Base-by-base conservation (phyloP, 2,329 filamentous ascomycete genomes). In the Fusarium sp. region DNA sequence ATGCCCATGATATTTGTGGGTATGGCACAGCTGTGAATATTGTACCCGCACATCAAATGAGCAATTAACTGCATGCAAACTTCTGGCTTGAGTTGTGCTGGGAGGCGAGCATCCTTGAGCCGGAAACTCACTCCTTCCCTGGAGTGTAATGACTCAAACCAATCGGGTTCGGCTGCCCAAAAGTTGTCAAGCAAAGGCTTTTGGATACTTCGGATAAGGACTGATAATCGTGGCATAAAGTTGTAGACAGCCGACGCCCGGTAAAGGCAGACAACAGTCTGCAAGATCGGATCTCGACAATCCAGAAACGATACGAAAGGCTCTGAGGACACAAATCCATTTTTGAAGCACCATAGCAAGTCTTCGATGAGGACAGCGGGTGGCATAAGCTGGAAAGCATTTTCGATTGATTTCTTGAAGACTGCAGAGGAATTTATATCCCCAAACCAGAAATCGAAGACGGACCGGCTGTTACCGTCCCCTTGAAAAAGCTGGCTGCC, bases 81-180 rank as follows among this genome's bases (percentile, higher is more conserved):
- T 5, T 5, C 1, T 3, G 37, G 18, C 8, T 1, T n/a, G 37
- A 40, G 37, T 11, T 10, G 18, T 40, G 18, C 2, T 40, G 2
- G 1, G 37, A 40, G 18, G 18, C 2, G 0, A 40, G 37, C 5
- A n/a, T n/a, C 9, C 18, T n/a, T 40, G 18, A 40, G 37, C 9
- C 8, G 9, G 18, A 18, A 18, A 18, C 5, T 27, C 24, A 27
- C 24, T 27, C 24, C 24, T 27, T 27, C 5, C 24, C 24, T 27
- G 6, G 24, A 27, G 35, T 5, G 7, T 1, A 9, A 8, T 38
- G 16, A 9, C 16, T n/a, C 16, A 38, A 38, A n/a, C 9, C 18
- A 40, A 11, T n/a, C 4, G 18, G 5, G 1, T n/a, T 3, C 16
- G 8, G 4, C 5, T n/a, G 0, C 37, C 9, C 18, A 11, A 40